These are phyloP conservation scores for Iberis pinnata DNA, from an alignment of 345 rosid genomes.

Conservation along the genomic window DNA sequence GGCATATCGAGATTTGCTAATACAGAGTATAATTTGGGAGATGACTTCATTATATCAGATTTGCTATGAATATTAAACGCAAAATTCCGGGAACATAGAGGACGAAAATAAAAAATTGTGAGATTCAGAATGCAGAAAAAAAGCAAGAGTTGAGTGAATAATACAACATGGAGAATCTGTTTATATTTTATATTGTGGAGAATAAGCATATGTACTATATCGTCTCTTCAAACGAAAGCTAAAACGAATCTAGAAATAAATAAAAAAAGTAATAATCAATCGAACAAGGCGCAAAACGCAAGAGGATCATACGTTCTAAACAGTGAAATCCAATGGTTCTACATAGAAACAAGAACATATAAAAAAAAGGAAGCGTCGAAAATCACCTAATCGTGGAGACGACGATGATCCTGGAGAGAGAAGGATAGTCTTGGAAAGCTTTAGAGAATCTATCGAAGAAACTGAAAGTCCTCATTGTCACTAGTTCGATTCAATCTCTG, in stretches of 20 bases:
- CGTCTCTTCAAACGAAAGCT: conserved; percentile 13
- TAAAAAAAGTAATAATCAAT: too few relatives aligned
- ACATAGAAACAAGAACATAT: neutral
- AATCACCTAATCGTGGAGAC: conserved; percentile 78
- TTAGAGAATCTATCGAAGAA: conserved; percentile 53
- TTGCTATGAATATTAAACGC: too few relatives aligned
- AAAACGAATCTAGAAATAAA: conserved; percentile 3
- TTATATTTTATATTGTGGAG: neutral
- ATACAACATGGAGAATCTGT: conserved; percentile 13
- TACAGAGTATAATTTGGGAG: neutral
- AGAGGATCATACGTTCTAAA: neutral
- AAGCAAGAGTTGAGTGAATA: conserved; percentile 21
- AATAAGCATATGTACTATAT: conserved; percentile 7
- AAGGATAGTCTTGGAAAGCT: conserved; percentile 61
- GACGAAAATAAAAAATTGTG: too few relatives aligned
- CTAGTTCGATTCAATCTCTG: neutral
- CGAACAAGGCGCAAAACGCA: neutral
- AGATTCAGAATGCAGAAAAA: neutral
- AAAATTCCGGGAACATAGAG: too few relatives aligned
- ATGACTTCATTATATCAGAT: neutral
- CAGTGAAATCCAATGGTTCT: neutral
- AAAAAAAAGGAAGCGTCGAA: neutral
- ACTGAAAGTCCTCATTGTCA: conserved; percentile 52
- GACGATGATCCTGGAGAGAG: conserved; percentile 56
- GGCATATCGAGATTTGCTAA: neutral